Evolutionary conservation across 495 filamentous ascomycete species (phyloP).

Genomic region (Achaetomiella virescens): DNA sequence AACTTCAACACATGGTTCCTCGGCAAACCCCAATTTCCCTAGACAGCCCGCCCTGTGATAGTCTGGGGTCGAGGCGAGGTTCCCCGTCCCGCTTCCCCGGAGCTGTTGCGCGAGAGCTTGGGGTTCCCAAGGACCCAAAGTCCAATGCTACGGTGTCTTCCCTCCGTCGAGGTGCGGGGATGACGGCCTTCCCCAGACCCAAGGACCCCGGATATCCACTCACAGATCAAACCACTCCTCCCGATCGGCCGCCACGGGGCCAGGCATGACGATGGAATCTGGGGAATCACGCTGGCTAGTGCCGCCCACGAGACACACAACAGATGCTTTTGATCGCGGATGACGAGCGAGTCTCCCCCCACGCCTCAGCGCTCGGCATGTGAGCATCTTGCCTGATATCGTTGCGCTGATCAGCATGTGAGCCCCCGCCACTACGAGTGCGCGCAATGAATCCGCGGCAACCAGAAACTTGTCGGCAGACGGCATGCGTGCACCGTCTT

Average conservation of each 20-base stretch:
- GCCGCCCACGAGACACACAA: neutral
- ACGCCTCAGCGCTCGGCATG: neutral
- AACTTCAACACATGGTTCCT: constrained; percentile 9
- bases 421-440: neutral
- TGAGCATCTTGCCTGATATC: neutral
- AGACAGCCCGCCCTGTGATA: neutral
- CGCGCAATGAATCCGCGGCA: constrained; percentile 20
- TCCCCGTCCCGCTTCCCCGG: constrained; percentile 14
- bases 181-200: constrained; percentile 16
- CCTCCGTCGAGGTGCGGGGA: constrained; percentile 12
- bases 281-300: neutral
- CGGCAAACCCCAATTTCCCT: constrained; percentile 1
- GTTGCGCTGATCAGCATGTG: neutral
- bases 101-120: neutral
- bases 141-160: constrained; percentile 2
- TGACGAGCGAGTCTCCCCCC: neutral
- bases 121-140: neutral
- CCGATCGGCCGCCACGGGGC: neutral
- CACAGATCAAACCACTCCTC: constrained; percentile 5
- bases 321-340: neutral
- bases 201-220: constrained; percentile 5
- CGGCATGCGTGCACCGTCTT: neutral
- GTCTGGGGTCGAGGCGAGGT: neutral
- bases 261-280: neutral
- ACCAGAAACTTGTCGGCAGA: constrained; percentile 16